These are phyloP conservation scores for Cardiospermum halicacabum DNA, from an alignment of 345 rosid genomes.

Conservation along the genomic window DNA sequence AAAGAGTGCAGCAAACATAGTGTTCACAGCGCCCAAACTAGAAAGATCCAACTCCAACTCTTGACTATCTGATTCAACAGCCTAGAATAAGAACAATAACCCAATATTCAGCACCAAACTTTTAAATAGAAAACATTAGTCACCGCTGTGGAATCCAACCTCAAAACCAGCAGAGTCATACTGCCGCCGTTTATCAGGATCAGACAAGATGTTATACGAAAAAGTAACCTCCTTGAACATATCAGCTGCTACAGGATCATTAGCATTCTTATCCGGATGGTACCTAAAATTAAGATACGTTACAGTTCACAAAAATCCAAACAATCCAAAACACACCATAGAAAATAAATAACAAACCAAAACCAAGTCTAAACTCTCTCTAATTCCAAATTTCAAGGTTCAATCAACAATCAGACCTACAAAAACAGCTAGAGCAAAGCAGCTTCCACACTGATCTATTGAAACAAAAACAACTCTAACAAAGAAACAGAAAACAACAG, in stretches of 20 bases:
- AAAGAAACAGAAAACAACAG: neutral
- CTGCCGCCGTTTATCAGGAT: constrained; percentile 81
- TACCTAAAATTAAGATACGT: constrained; percentile 52
- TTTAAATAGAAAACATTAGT: neutral
- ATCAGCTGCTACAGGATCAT: constrained; percentile 89
- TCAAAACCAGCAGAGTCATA: constrained; percentile 95
- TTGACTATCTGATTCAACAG: constrained; percentile 68
- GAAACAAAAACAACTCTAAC: neutral
- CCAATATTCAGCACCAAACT: constrained; percentile 12
- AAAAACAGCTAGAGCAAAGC: no score
- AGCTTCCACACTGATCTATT: no score
- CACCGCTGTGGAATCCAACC: constrained; percentile 44
- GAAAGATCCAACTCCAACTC: constrained; percentile 96
- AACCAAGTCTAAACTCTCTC: neutral
- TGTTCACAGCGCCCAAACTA: constrained; percentile 91
- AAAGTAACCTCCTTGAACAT: constrained; percentile 94
- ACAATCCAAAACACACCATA: neutral
- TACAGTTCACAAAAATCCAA: constrained; percentile 9
- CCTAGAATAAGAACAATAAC: constrained; percentile 38
- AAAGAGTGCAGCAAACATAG: constrained; percentile 91
- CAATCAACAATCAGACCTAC: no score
- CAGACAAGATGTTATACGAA: constrained; percentile 86
- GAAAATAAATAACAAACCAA: no score
- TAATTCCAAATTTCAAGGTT: neutral
- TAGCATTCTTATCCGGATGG: constrained; percentile 96